Conservation (phyloP, 768 basidiomycete species). For the Sarcomyxa edulis region DNA sequence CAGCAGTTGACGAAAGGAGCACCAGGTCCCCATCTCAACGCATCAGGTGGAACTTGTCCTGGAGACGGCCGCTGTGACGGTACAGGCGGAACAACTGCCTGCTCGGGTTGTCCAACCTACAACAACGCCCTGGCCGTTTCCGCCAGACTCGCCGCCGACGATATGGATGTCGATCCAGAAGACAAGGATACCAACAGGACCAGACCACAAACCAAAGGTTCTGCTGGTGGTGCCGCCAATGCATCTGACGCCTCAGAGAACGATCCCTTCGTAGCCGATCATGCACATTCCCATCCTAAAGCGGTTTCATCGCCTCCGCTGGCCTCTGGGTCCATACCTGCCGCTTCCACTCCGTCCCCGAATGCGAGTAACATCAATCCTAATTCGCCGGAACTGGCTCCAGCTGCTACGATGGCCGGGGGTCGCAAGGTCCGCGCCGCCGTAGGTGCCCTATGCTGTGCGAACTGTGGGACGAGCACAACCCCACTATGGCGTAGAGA, state of each 20-base stretch:
- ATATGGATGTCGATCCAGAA: slow-evolving; percentile 28
- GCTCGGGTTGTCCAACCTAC: slow-evolving; percentile 93
- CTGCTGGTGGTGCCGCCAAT: no score
- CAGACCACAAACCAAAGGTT: no score
- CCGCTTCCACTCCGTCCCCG: slow-evolving; percentile 10
- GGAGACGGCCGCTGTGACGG: slow-evolving; percentile 98
- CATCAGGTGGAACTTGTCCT: slow-evolving; percentile 76
- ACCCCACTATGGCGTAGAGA: slow-evolving; percentile 90
- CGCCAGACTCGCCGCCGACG: slow-evolving; percentile 33
- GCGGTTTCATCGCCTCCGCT: not conserved
- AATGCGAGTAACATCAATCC: slow-evolving; percentile 26
- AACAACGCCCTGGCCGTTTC: slow-evolving; percentile 71
- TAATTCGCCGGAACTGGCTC: slow-evolving; percentile 21
- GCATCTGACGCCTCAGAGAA: not conserved
- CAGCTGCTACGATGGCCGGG: slow-evolving; percentile 17
- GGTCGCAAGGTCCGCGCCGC: slow-evolving; percentile 30
- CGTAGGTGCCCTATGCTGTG: slow-evolving; percentile 77
- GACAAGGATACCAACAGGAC: no score
- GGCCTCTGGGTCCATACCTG: slow-evolving; percentile 12
- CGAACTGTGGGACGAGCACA: slow-evolving; percentile 85
- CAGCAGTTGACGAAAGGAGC: not conserved
- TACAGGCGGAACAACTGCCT: slow-evolving; percentile 89
- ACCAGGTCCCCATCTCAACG: slow-evolving; percentile 19
- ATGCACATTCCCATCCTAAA: not conserved
- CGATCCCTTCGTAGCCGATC: not conserved